Evolutionary conservation across 371 early-diverging fungal genomes (phyloP).

Genomic region (Conidiobolus incongruus): DNA sequence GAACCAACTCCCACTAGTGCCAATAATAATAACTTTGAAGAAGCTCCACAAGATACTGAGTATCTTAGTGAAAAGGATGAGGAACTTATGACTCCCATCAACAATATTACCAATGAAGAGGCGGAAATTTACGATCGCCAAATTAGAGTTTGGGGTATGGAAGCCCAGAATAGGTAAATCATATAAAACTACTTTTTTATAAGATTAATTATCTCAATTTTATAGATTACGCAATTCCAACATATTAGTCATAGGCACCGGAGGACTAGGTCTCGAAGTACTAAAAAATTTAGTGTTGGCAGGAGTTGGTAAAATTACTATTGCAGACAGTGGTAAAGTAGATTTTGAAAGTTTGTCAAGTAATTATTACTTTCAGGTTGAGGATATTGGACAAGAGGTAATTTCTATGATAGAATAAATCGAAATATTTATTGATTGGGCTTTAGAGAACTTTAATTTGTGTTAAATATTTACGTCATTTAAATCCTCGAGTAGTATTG

Average conservation of each 20-base stretch:
- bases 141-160: conserved; percentile 87
- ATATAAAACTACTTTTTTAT: not conserved
- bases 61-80: too few species aligned
- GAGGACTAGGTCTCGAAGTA: conserved; percentile 49
- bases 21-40: too few species aligned
- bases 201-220: too few species aligned
- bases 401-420: conserved; percentile 1
- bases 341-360: conserved; percentile 39
- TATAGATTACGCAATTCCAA: conserved; percentile 51
- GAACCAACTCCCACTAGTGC: too few species aligned
- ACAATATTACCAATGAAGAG: conserved; percentile 29
- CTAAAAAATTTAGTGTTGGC: conserved; percentile 80
- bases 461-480: conserved; percentile 20
- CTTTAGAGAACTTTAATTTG: conserved; percentile 38
- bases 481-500: conserved; percentile 68
- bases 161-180: conserved; percentile 61
- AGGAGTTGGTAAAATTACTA: conserved; percentile 53
- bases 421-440: too few species aligned
- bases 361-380: conserved; percentile 42
- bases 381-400: conserved; percentile 44
- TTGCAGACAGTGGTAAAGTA: conserved; percentile 36
- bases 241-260: conserved; percentile 40
- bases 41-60: too few species aligned
- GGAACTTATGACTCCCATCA: conserved; percentile 4
- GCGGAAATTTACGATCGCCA: conserved; percentile 84